Evolutionary conservation across 2,329 filamentous ascomycete genomes (phyloP).

Genomic region (Trichophyton mentagrophytes): DNA sequence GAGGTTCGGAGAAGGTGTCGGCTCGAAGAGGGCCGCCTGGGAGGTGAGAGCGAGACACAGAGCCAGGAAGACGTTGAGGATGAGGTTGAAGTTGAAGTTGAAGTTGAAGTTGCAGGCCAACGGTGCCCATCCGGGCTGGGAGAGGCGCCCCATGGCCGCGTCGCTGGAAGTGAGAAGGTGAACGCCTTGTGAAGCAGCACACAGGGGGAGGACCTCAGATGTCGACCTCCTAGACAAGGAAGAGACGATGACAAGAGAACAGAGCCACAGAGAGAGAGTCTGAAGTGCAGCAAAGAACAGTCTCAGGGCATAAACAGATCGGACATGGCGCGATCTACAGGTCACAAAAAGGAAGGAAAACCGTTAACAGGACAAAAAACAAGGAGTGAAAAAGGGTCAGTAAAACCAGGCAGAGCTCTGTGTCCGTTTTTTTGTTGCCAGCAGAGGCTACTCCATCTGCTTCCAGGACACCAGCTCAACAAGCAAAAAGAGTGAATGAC

Average conservation of each 20-base stretch:
- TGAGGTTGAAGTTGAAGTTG: background rate
- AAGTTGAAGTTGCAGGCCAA: background rate
- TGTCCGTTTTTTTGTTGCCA: background rate
- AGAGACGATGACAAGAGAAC: background rate
- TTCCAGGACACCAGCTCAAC: background rate
- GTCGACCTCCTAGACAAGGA: background rate
- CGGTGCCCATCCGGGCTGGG: conserved; percentile 17
- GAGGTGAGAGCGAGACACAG: conserved; percentile 12
- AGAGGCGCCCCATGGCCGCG: conserved; percentile 10
- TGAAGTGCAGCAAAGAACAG: background rate
- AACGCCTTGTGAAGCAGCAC: no score
- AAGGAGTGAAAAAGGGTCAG: conserved; percentile 6
- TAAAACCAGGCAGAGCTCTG: background rate
- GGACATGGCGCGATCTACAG: background rate
- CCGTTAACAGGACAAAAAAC: conserved; percentile 16
- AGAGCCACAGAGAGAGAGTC: background rate
- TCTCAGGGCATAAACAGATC: background rate
- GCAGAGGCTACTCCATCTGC: background rate
- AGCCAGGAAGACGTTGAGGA: background rate
- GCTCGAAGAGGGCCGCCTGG: conserved; percentile 25
- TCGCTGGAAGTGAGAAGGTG: background rate
- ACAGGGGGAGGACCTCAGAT: no score
- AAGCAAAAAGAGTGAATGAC: background rate
- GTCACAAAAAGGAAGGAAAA: conserved; percentile 2
- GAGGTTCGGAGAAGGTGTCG: conserved; percentile 36